Base-by-base conservation (phyloP, 2,329 filamentous ascomycete species). In the Curvularia lunata region DNA sequence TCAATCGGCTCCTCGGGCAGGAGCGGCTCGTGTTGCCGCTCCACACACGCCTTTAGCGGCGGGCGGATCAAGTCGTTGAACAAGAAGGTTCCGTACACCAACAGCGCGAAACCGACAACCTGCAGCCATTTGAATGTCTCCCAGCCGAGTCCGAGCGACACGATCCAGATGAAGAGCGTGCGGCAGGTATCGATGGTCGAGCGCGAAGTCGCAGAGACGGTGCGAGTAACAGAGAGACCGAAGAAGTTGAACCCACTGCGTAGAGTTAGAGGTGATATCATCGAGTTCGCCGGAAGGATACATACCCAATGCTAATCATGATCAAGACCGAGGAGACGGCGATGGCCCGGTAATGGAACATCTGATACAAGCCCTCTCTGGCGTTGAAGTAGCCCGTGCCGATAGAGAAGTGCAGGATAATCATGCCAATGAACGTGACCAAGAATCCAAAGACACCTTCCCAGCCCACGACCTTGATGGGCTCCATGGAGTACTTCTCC, bases 91-190 rank as follows among this genome's bases (percentile, higher is more conserved):
- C 95, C 96, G 75, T 97, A 99, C 13, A 99, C 95, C 34, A 99
- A 84, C 64, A 97, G 80, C 1, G 81, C 90, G 68, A 99, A 99
- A 1, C 95, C 95, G 3, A 86, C 76, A 13, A 99, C 91, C 79
- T 99, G 95, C 6, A 99, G 85, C 90, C 91, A 96, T 80, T 98
- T 98, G 85, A 99, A 98, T 0, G 87, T 88, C 80, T 99, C 95
- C 95, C 95, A 99, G 59, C 93, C 93, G 2, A 99, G 85, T 4
- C 90, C 91, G 4, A 99, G 85, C 18, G 92, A 96, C 13, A 97
- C 91, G 27, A 99, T 85, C 95, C 95, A 99, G 78, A 99, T 98
- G 80, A 99, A 98, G 1, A 99, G 85, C 0, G 95, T 99, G 40
- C 94, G 88, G 82, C 93, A 98, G 1, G 95, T 99, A 77, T 99